A percentile compares a stretch with the other conserved stretches of the same genome.
Conservation (phyloP, 345 rosid species). For the Toxicodendron radicans region DNA sequence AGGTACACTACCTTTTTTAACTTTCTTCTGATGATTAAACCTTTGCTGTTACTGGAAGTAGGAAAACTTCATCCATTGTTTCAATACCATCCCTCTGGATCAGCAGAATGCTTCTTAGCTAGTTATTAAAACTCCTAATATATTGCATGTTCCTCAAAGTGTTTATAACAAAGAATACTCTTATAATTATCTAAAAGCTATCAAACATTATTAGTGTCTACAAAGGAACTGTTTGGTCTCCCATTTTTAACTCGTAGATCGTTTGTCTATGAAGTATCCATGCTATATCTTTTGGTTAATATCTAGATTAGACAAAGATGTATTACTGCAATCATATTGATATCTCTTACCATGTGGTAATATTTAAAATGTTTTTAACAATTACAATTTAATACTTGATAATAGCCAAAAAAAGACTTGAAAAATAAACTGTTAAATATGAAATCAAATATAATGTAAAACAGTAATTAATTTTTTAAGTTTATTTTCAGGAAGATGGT, state of each 20-base stretch:
- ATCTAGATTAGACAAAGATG: neutral
- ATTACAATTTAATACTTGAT: neutral
- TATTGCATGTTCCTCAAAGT: neutral
- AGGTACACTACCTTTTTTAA: slow-evolving; percentile 41
- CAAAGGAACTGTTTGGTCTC: neutral
- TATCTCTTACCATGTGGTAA: neutral
- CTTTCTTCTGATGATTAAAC: slow-evolving; percentile 9
- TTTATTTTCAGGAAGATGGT: slow-evolving; percentile 5
- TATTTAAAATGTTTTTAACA: neutral
- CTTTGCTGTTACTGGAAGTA: neutral
- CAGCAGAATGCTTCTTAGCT: slow-evolving; percentile 5
- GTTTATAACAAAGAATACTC: slow-evolving; percentile 5
- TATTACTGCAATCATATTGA: neutral
- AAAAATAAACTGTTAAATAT: neutral
- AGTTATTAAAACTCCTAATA: neutral
- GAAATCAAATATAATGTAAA: neutral
- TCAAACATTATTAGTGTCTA: neutral
- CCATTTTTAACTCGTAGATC: neutral
- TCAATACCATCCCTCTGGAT: neutral
- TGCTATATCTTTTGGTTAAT: neutral
- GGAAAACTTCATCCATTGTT: neutral
- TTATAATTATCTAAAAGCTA: neutral
- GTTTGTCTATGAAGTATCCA: neutral
- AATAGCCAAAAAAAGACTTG: slow-evolving; percentile 1
- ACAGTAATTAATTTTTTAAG: neutral